phyloP scores from a whole-genome alignment of 805 yeast species.

The Pichia kluyveri region DNA sequence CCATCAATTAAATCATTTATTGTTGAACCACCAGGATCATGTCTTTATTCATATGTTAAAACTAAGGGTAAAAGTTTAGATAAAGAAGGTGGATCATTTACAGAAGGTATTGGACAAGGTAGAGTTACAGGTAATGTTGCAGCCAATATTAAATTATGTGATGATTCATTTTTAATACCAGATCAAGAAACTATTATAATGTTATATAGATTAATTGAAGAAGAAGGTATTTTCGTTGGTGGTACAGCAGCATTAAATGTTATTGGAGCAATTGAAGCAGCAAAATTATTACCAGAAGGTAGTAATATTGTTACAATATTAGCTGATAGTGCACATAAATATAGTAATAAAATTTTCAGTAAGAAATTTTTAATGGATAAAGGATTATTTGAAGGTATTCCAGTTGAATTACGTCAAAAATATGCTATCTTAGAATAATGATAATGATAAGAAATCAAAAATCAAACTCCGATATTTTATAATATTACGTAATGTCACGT shows the following conservation, averaged over 20 bases:
- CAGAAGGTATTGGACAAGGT: conserved; percentile 96
- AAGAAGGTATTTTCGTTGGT: conserved; percentile 85
- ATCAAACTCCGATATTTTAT: too few species aligned
- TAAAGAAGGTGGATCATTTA: conserved; percentile 76
- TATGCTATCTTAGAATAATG: conserved; percentile 44
- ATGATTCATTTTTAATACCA: conserved; percentile 71
- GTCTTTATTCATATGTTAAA: conserved; percentile 68
- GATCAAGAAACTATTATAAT: conserved; percentile 77
- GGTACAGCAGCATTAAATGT: conserved; percentile 89
- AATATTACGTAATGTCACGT: too few species aligned
- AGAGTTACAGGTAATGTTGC: conserved; percentile 77
- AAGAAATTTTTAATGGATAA: conserved; percentile 68
- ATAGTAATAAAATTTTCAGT: conserved; percentile 73
- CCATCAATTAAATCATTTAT: conserved; percentile 55
- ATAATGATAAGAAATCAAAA: too few species aligned
- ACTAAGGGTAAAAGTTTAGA: conserved; percentile 60
- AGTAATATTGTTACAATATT: conserved; percentile 81
- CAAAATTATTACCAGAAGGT: conserved; percentile 65
- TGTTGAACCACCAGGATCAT: conserved; percentile 94
- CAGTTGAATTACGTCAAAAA: conserved; percentile 58
- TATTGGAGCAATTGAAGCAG: conserved; percentile 77
- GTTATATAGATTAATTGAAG: conserved; percentile 76
- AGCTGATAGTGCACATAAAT: conserved; percentile 86
- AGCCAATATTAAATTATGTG: conserved; percentile 63
- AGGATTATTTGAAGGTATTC: conserved; percentile 55